phyloP scores from a whole-genome alignment of 768 basidiomycete genomes.

The Lactifluus echinatus region DNA sequence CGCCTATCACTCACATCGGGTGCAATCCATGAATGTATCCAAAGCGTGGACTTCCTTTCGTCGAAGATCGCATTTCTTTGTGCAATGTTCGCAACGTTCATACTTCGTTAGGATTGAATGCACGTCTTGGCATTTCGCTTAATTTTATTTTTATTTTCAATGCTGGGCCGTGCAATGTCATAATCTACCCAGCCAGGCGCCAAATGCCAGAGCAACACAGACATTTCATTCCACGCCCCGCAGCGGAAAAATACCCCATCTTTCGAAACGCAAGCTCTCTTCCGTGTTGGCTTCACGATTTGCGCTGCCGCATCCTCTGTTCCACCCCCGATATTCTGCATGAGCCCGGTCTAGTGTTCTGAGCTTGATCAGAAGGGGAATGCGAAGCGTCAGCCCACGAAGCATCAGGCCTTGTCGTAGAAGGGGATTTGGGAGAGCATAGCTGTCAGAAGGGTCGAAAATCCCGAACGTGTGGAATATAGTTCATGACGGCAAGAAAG shows the following conservation, averaged over 20 bases:
- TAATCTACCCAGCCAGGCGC: too few species aligned
- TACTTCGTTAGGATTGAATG: too few species aligned
- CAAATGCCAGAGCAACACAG: too few species aligned
- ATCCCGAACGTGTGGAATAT: neutral
- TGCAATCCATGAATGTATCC: neutral
- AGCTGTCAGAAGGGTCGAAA: neutral
- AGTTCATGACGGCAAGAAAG: neutral
- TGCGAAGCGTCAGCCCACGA: too few species aligned
- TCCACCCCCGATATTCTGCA: neutral
- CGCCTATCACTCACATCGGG: neutral
- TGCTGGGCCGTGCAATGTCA: neutral
- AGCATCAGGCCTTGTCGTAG: neutral
- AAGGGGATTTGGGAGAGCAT: neutral
- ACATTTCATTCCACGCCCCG: too few species aligned
- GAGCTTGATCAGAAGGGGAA: neutral
- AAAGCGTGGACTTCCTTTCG: constrained; percentile 1
- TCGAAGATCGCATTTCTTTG: neutral
- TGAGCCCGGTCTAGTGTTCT: neutral
- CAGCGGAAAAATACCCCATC: neutral
- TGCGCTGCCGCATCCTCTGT: neutral
- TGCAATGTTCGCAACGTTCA: neutral
- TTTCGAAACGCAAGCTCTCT: neutral
- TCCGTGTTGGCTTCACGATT: neutral
- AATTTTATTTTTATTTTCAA: too few species aligned
- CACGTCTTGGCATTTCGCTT: too few species aligned